phyloP scores from a whole-genome alignment of 176 grass and related monocot genomes.

The Bonia amplexicaulis region DNA sequence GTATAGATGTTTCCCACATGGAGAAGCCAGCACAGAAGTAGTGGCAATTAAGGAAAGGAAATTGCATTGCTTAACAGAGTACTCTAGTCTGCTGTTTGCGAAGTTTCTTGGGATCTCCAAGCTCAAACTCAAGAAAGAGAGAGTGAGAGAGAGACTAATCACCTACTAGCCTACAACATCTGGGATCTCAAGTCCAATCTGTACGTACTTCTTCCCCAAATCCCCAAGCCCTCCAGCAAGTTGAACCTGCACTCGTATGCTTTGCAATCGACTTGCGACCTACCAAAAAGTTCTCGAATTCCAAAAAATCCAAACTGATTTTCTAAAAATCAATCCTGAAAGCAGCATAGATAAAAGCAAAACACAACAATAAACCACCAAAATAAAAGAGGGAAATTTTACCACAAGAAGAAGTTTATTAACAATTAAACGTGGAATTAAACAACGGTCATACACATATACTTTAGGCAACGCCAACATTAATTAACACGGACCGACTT shows the following conservation, averaged over 20 bases:
- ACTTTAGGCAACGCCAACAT: neutral
- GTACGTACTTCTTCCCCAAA: neutral
- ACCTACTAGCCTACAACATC: neutral
- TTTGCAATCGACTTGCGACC: constrained; percentile 22
- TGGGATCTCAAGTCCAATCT: neutral
- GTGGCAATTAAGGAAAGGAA: constrained; percentile 4
- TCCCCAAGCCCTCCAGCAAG: constrained; percentile 4
- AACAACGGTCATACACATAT: neutral
- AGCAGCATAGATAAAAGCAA: neutral
- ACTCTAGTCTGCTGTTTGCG: neutral
- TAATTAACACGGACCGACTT: neutral
- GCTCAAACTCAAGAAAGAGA: neutral
- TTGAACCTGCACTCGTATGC: constrained; percentile 11
- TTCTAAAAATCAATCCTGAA: neutral
- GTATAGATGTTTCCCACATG: neutral
- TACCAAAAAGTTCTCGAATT: constrained; percentile 20
- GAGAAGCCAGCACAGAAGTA: neutral
- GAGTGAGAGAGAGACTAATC: neutral
- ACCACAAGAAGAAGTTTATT: neutral
- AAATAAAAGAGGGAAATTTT: neutral
- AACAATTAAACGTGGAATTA: constrained; percentile 24
- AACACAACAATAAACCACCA: neutral
- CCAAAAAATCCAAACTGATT: neutral
- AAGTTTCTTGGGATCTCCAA: constrained; percentile 2
- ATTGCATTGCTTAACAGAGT: neutral